Percentiles rank a stretch among this genome's conserved stretches.
Evolutionary conservation across 768 basidiomycete genomes (phyloP).

Genomic region (Albatrellus ellisii): DNA sequence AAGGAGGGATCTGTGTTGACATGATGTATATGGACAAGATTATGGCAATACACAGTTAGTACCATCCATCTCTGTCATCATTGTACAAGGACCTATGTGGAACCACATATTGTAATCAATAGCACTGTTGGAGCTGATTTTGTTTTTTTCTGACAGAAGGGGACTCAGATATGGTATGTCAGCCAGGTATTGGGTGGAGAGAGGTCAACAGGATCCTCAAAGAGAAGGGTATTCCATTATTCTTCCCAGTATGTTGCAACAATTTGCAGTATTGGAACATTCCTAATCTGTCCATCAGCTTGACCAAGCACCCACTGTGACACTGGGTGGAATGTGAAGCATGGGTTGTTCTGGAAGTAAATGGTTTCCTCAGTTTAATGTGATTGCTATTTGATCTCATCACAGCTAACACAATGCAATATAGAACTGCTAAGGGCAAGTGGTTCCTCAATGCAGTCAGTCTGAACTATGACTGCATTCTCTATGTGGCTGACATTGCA

Average conservation of each 20-base stretch:
- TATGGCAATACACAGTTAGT: constrained; percentile 54
- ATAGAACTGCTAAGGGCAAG: constrained; percentile 80
- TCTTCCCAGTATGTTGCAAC: constrained; percentile 51
- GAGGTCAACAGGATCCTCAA: constrained; percentile 53
- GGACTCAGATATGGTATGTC: constrained; percentile 63
- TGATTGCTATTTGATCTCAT: background rate
- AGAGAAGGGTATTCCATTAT: constrained; percentile 62
- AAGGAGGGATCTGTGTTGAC: too few relatives aligned
- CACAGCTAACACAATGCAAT: constrained; percentile 69
- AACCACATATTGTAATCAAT: too few relatives aligned
- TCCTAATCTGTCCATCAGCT: constrained; percentile 34
- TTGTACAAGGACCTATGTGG: too few relatives aligned
- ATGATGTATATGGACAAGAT: too few relatives aligned
- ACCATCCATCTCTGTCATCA: background rate
- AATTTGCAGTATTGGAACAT: background rate
- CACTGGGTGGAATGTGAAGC: constrained; percentile 76
- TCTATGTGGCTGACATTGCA: too few relatives aligned
- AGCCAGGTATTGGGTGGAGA: constrained; percentile 61
- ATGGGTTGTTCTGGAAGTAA: constrained; percentile 80
- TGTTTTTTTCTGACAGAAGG: constrained; percentile 32
- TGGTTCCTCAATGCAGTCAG: constrained; percentile 80
- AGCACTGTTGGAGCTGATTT: too few relatives aligned
- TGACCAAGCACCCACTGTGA: constrained; percentile 69
- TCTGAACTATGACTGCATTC: too few relatives aligned
- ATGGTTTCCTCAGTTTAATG: constrained; percentile 10